Conservation (phyloP, 2,329 filamentous ascomycete species). For the Colletotrichum sp. region DNA sequence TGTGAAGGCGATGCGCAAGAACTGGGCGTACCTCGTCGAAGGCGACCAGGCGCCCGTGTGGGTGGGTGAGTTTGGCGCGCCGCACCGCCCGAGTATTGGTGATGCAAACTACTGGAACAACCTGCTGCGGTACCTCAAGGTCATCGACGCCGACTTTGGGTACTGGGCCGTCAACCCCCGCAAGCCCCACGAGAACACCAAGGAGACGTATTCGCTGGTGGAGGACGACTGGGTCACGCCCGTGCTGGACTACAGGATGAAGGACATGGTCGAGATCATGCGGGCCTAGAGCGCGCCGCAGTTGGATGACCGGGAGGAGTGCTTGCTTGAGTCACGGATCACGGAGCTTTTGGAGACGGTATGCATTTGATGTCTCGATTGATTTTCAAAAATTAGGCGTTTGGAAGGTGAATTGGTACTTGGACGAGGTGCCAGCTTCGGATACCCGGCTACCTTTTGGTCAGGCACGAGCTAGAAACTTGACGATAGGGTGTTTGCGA, state of each 20-base stretch:
- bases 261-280: constrained; percentile 64
- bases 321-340: not conserved
- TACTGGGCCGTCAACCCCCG: constrained; percentile 75
- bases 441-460: constrained; percentile 14
- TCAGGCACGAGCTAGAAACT: constrained; percentile 13
- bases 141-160: constrained; percentile 67
- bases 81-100: constrained; percentile 55
- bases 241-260: constrained; percentile 66
- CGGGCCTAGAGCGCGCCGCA: constrained; percentile 21
- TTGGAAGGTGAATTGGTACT: not conserved
- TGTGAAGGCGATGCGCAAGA: constrained; percentile 63
- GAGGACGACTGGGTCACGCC: constrained; percentile 69
- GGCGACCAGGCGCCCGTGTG: constrained; percentile 65
- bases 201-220: constrained; percentile 66
- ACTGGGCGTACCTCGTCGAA: constrained; percentile 70
- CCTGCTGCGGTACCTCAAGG: constrained; percentile 62
- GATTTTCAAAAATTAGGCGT: not conserved
- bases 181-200: constrained; percentile 62
- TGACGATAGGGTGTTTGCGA: not conserved
- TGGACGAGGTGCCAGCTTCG: constrained; percentile 10
- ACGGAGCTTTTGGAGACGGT: not conserved
- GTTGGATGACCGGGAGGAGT: not conserved
- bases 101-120: constrained; percentile 71
- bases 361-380: not conserved
- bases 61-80: constrained; percentile 71